Evolutionary conservation across 352 stramenopile genomes (phyloP), one percentile per base, ranked within the genome.

Genomic region (Globisporangium radiosum): DNA sequence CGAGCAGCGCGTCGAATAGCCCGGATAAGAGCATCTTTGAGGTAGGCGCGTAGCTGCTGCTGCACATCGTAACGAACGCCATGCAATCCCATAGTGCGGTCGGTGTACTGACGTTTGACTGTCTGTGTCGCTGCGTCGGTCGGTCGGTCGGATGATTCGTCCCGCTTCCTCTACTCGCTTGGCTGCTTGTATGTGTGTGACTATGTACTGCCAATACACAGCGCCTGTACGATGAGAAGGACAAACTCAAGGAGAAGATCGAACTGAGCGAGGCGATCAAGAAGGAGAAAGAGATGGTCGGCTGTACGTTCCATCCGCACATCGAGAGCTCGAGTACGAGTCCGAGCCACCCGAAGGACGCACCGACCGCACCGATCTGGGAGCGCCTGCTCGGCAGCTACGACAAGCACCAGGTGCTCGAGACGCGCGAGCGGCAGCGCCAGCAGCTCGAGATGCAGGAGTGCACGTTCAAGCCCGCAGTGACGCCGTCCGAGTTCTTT

Each of bases 401-500:
- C 45, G 76, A 94, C 62, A 94, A 92, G 60, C 78, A 80, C 17
- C 82, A 90, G 54, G 72, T 88, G 50, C 71, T 87, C n/a, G 84
- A 92, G 45, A 78, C 91, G 60, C 78, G 81, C 7, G 78, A 94
- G 37, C 85, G 81, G 37, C 67, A 82, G 17, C 88, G 86, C 54
- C 75, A 90, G 47, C 59, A 88, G 38, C 53, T 85, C 7, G 84
- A 94, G 58, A 71, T 90, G 59, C 66, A 88, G 47, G 75, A 83
- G 19, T 94, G 84, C 59, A 94, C 84, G 1, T 94, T 94, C 69
- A 88, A 88, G 66, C 84, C 84, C 11, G 77, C 90, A 19, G 78
- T 91, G 36, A 85, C 75, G n/a, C 76, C 73, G 1, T 65, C 68
- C 8, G 78, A 85, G 17, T 70, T 60, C 7, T 62, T 76, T 15